Conservation (phyloP, 1,284 basidiomycete genomes). For the Wolfiporia cocos region DNA sequence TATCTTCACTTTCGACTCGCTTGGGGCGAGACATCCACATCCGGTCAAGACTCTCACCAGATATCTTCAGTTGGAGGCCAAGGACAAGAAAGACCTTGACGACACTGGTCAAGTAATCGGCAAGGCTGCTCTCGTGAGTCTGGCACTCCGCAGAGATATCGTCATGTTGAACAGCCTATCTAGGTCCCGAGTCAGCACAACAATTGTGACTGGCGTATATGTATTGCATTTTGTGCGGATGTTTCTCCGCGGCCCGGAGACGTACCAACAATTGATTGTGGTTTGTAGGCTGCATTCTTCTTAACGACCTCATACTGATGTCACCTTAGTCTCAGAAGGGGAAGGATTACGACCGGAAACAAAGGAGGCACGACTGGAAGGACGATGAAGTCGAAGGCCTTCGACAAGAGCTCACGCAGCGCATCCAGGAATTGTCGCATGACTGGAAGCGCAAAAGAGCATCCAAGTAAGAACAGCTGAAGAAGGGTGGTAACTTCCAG, state of each 20-base stretch:
- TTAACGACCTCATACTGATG: conserved; percentile 3
- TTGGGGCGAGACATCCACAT: conserved; percentile 63
- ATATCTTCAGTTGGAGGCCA: conserved; percentile 79
- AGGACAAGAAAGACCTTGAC: conserved; percentile 58
- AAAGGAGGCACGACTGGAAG: conserved; percentile 44
- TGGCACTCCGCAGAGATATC: too few relatives aligned
- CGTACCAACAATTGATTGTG: conserved; percentile 38
- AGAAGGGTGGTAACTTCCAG: conserved; percentile 26
- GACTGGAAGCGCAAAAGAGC: conserved; percentile 35
- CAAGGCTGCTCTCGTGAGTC: conserved; percentile 42
- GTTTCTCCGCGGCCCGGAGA: conserved; percentile 56
- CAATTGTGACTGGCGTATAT: conserved; percentile 82
- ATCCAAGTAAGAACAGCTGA: conserved; percentile 26
- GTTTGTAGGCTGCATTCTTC: conserved; percentile 30
- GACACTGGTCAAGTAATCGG: conserved; percentile 36
- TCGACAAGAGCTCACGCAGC: conserved; percentile 29
- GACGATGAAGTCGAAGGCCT: conserved; percentile 26
- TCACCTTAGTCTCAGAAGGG: conserved; percentile 15
- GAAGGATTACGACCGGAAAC: conserved; percentile 17
- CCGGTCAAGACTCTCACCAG: conserved; percentile 54
- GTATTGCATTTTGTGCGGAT: conserved; percentile 74
- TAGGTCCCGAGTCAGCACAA: conserved; percentile 81
- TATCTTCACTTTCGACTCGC: conserved; percentile 86
- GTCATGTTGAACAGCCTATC: too few relatives aligned
- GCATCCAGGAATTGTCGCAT: conserved; percentile 33